Percentiles rank a stretch among this genome's conserved stretches.
These are phyloP conservation scores for Filosporella fistucella DNA, from an alignment of 495 filamentous ascomycete species.

Conservation along the genomic window DNA sequence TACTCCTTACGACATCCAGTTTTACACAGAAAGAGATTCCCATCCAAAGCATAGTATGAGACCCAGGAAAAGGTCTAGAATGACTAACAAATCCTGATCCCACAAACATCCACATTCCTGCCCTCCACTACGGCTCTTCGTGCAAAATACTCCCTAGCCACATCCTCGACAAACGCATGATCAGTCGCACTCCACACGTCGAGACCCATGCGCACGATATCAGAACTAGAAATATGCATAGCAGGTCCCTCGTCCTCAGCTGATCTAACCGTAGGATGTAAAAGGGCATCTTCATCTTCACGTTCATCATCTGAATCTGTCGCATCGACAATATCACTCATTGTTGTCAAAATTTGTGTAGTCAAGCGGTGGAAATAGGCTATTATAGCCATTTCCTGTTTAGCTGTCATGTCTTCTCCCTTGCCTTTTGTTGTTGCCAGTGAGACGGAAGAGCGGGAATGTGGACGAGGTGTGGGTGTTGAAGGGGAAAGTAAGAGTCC, in stretches of 20 bases:
- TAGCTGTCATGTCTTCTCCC: constrained; percentile 24
- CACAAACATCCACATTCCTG: constrained; percentile 74
- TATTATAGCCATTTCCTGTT: constrained; percentile 68
- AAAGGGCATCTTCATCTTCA: constrained; percentile 22
- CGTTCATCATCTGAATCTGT: constrained; percentile 38
- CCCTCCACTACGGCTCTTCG: constrained; percentile 63
- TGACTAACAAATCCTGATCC: constrained; percentile 68
- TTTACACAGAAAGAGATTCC: too few relatives aligned
- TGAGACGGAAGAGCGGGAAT: constrained; percentile 26
- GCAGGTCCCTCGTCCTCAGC: constrained; percentile 31
- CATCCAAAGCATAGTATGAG: too few relatives aligned
- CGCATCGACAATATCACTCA: constrained; percentile 64
- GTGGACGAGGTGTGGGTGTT: constrained; percentile 25
- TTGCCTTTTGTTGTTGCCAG: constrained; percentile 7
- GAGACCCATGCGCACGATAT: constrained; percentile 75
- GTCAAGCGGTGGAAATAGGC: constrained; percentile 92
- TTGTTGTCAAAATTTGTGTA: constrained; percentile 58
- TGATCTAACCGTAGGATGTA: constrained; percentile 25
- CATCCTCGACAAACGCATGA: constrained; percentile 64
- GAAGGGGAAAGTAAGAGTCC: constrained; percentile 31
- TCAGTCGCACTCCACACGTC: constrained; percentile 83
- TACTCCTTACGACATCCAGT: too few relatives aligned
- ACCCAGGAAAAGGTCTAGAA: too few relatives aligned
- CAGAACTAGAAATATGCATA: constrained; percentile 60
- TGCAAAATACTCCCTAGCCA: constrained; percentile 67